Evolutionary conservation across 2,329 filamentous ascomycete genomes (phyloP), one percentile per base, ranked within the genome.

Genomic region (Colletotrichum chlorophyti): DNA sequence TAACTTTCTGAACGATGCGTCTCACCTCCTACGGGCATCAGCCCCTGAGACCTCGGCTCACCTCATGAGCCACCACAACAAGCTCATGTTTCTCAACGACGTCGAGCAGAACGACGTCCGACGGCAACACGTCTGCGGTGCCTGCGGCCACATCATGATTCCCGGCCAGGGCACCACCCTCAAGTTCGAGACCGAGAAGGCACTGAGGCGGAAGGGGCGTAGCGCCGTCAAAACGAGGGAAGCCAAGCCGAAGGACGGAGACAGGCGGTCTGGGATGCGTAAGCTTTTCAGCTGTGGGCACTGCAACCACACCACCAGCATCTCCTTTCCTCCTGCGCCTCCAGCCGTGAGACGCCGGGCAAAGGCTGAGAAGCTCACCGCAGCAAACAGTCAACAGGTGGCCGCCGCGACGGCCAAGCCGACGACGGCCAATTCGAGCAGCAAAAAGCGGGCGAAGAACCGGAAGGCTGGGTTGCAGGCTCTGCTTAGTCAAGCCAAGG

Each of bases 401-500:
- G n/a, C n/a, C n/a, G n/a, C 27, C n/a, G 37, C 51, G 2, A 34
- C 40, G n/a, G 43, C 31, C 12, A 70, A 70, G 35, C 41, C 64
- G 32, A 35, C 54, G 14, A 76, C 79, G 2, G 74, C 80, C 29
- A 86, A 83, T 67, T 80, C 83, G 7, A 84, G 74, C 72, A 88
- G 83, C 73, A 88, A 85, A 72, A 88, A 88, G 73, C 79, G 86
- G 46, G 83, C 86, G 27, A 89, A 86, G 73, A 83, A 76, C 60
- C 78, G 86, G 59, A 90, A 89, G 70, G 83, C 84, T 29, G 86
- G 85, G 1, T 74, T 91, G n/a, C 84, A 88, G 68, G 85, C 86
- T 47, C 69, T 90, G 35, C 74, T 90, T n/a, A 79, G 80, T 43
- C 83, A 84, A 63, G 77, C 76, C 48, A 77, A 76, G 66, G 65